Evolutionary conservation across 768 basidiomycete genomes (phyloP).

Genomic region (Dendrothele bispora): DNA sequence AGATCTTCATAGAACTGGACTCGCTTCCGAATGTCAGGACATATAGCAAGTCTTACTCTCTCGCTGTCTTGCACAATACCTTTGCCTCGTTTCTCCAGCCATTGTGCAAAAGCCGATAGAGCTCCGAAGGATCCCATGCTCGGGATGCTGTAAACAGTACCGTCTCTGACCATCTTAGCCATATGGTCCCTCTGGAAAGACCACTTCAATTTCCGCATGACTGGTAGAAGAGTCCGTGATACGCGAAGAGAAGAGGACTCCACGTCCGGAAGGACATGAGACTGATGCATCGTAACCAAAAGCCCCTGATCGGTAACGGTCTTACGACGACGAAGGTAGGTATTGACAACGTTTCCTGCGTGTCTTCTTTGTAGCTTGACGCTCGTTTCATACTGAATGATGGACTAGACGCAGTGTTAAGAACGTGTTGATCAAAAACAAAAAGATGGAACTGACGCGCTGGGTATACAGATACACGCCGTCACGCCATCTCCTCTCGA

Average conservation of each 20-base stretch:
- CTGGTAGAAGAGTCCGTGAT: constrained; percentile 62
- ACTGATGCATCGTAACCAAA: constrained; percentile 45
- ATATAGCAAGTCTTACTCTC: constrained; percentile 66
- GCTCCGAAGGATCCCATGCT: constrained; percentile 21
- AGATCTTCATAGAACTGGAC: constrained; percentile 60
- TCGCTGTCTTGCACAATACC: constrained; percentile 59
- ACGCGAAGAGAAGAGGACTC: constrained; percentile 57
- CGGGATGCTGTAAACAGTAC: constrained; percentile 24
- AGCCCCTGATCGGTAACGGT: constrained; percentile 27
- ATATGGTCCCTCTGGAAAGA: constrained; percentile 62
- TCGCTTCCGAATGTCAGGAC: constrained; percentile 60
- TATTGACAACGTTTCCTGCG: constrained; percentile 50
- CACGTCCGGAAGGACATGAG: constrained; percentile 61
- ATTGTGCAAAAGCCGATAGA: constrained; percentile 41
- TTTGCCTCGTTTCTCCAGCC: constrained; percentile 56
- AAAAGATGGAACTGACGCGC: constrained; percentile 39
- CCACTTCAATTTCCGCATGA: constrained; percentile 71
- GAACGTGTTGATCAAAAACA: constrained; percentile 3
- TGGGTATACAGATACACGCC: constrained; percentile 67
- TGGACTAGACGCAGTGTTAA: constrained; percentile 44
- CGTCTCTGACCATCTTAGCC: constrained; percentile 54
- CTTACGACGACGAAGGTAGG: constrained; percentile 51
- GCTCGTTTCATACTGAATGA: constrained; percentile 63
- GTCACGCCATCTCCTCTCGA: constrained; percentile 65
- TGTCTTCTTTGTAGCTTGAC: constrained; percentile 53